Base-by-base conservation (phyloP, 2,329 filamentous ascomycete genomes). In the Akanthomyces lecanii region DNA sequence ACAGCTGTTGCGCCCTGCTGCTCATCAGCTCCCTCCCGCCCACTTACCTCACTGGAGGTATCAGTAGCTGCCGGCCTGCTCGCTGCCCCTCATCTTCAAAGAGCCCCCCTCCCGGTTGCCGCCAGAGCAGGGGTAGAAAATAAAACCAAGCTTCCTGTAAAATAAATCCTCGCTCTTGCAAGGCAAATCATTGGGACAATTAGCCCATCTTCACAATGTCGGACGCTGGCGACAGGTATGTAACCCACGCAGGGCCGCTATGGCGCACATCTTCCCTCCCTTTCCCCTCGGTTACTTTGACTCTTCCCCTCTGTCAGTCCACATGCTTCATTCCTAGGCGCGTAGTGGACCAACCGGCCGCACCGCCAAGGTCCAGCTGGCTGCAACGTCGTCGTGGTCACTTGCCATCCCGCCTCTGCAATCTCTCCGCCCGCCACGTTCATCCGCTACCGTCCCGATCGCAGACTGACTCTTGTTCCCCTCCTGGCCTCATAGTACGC, bases 221-320 rank as follows among this genome's bases (percentile, higher is more conserved):
- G 38, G 72, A 74, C 45, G 66, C 71, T 42, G 70, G 70, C 61
- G 71, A 73, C 16, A 70, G 67, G 73, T 74, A 67, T 57, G 67
- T 63, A 11, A 42, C 36, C 21, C 47, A 10, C 36, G 50, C 45
- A 8, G 23, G 18, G 11, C 47, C 33, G 36, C 33, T 5, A 40
- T 51, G 33, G 23, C 45, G 14, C 16, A 1, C 16, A 42, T 28
- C 36, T 44, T 5, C 12, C 47, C 47, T 40, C 33, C 42, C 18
- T 30, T 18, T 16, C 38, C 38, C 38, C 33, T 54, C 40, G 55
- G 47, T 36, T 52, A 25, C 61, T 21, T 59, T 38, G 36, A 48
- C 21, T 50, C 36, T 40, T 47, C 61, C 54, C 54, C 47, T 51
- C 54, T n/a, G 11, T 38, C 45, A 61, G 50, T 54, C 59, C 59